Percentiles rank a stretch among this genome's conserved stretches.
These are phyloP conservation scores for Fusarium heterosporum DNA, from an alignment of 2,329 filamentous ascomycete species.

Conservation along the genomic window DNA sequence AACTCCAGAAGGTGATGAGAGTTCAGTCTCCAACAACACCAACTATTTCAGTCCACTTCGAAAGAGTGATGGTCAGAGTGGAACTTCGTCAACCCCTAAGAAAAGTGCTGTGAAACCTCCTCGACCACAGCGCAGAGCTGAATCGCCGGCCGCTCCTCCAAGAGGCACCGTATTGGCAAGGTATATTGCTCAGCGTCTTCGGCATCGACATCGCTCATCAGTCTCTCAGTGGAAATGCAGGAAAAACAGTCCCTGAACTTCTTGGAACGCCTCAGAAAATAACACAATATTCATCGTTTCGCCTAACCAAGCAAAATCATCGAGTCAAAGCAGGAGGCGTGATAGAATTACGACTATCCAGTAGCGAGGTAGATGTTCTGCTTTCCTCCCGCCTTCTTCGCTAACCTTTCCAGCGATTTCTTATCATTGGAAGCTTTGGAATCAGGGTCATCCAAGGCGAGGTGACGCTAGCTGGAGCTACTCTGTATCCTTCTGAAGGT, in stretches of 20 bases:
- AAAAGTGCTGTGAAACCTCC: conserved; percentile 32
- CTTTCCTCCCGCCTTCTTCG: neutral
- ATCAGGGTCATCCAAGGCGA: conserved; percentile 71
- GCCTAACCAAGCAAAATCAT: conserved; percentile 58
- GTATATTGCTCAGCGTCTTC: conserved; percentile 19
- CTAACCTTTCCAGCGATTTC: conserved; percentile 63
- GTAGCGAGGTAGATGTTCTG: conserved; percentile 60
- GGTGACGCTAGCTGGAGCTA: conserved; percentile 74
- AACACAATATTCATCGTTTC: conserved; percentile 60
- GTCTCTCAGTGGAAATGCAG: conserved; percentile 9
- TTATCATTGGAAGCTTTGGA: conserved; percentile 76
- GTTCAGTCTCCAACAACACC: conserved; percentile 31
- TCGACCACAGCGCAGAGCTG: conserved; percentile 22
- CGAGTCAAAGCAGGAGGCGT: conserved; percentile 54
- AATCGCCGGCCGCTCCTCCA: conserved; percentile 16
- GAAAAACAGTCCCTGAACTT: conserved; percentile 8
- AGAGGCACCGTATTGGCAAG: conserved; percentile 23
- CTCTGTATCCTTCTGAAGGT: conserved; percentile 61
- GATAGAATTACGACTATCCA: conserved; percentile 57
- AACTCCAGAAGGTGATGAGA: conserved; percentile 36
- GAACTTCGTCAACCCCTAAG: conserved; percentile 29
- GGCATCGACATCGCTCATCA: conserved; percentile 7
- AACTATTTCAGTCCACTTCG: conserved; percentile 50
- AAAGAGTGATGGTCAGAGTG: conserved; percentile 22
- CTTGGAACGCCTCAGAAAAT: conserved; percentile 7